phyloP scores from a whole-genome alignment of 148 eudicot species.

The Rhododendron henanense region DNA sequence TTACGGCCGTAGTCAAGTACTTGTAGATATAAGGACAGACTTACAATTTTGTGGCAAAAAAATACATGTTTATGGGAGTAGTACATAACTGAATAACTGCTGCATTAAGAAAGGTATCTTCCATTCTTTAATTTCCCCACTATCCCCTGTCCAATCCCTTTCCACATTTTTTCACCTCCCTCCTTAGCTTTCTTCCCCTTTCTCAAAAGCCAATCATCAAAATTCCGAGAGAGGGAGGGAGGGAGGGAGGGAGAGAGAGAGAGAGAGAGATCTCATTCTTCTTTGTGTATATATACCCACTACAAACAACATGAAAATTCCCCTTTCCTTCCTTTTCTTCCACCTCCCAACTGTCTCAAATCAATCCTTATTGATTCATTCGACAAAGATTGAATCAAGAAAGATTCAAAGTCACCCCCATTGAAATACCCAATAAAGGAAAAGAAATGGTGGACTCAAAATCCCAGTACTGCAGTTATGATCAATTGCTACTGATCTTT shows the following conservation, averaged over 20 bases:
- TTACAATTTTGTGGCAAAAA: constrained; percentile 1
- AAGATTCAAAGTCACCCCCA: not conserved
- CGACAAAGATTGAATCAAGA: not conserved
- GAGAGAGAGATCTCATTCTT: not conserved
- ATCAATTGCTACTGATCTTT: not conserved
- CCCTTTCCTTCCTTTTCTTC: constrained; percentile 17
- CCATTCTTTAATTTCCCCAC: constrained; percentile 8
- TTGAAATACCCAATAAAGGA: constrained; percentile 8
- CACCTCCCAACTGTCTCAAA: not conserved
- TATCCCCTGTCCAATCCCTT: constrained; percentile 20
- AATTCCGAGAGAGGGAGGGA: not conserved
- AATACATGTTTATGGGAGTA: constrained; percentile 13
- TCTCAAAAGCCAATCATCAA: constrained; percentile 10
- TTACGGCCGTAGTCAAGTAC: too few relatives aligned
- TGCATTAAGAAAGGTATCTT: constrained; percentile 50
- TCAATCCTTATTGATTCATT: constrained; percentile 6
- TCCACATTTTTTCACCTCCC: constrained; percentile 10
- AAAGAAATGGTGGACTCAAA: constrained; percentile 5
- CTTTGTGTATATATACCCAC: not conserved
- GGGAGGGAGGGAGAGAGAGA: too few relatives aligned
- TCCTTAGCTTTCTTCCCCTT: constrained; percentile 4
- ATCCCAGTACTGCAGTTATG: not conserved
- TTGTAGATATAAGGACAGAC: not conserved
- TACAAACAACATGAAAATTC: constrained; percentile 13
- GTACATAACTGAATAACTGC: constrained; percentile 53